These are phyloP conservation scores for Exserohilum rostratum DNA, from an alignment of 2,329 filamentous ascomycete genomes.

Conservation along the genomic window DNA sequence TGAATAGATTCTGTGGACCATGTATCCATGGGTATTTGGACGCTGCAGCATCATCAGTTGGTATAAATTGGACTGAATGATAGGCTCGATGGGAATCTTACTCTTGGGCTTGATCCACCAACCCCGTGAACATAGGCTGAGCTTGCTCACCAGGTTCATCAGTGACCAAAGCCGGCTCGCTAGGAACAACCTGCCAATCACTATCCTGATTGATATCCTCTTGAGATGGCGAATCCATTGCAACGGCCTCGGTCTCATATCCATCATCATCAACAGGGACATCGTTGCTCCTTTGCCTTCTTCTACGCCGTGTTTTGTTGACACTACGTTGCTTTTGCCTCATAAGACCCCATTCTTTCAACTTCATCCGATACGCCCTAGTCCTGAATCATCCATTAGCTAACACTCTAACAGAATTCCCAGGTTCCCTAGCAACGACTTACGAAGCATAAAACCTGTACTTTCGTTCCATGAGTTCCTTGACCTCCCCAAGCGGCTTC, in stretches of 20 bases:
- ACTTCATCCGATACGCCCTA: constrained; percentile 45
- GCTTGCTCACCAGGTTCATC: constrained; percentile 2
- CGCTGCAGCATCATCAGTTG: constrained; percentile 12
- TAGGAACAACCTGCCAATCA: constrained; percentile 16
- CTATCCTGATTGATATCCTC: constrained; percentile 6
- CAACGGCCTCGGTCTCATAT: constrained; percentile 8
- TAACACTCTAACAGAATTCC: not conserved
- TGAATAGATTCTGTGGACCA: constrained; percentile 21
- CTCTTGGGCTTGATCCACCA: constrained; percentile 17
- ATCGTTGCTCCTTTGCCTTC: not conserved
- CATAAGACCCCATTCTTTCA: constrained; percentile 46
- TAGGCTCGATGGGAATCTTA: not conserved
- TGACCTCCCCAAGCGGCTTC: constrained; percentile 42
- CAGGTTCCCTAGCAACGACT: constrained; percentile 11
- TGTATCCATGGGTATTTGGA: constrained; percentile 17
- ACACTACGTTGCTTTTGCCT: constrained; percentile 26
- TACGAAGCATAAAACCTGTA: constrained; percentile 45
- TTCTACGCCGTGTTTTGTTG: constrained; percentile 4
- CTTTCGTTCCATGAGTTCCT: constrained; percentile 40
- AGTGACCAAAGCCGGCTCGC: not conserved
- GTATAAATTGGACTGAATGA: not conserved
- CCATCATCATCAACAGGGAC: constrained; percentile 6
- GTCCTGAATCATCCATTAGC: constrained; percentile 28
- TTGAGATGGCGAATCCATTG: not conserved
- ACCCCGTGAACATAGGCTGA: constrained; percentile 17